Base-by-base conservation (phyloP, 78 protist genomes). In the Capsaspora owczarzaki region DNA sequence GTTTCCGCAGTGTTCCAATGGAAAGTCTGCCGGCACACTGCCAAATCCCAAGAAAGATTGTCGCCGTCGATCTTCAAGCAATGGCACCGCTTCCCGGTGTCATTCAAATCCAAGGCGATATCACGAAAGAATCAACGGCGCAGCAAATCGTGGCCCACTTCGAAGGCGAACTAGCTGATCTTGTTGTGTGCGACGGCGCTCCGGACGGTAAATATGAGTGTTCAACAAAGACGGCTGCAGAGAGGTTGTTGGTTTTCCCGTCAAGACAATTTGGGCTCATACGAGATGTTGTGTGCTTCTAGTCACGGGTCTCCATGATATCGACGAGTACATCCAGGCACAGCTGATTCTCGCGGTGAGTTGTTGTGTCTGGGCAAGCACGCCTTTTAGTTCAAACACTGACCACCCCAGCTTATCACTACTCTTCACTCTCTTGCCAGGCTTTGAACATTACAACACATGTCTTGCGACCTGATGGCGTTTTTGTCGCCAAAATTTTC, bases 141-240 rank as follows among this genome's bases (percentile, higher is more conserved):
- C 22, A 81, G 6, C 79, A 66, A 41, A 89, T 94, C 42, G 87
- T 95, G 6, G 72, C n/a, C 6, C 82, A 69, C 42, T 89, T 94
- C 41, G 96, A 84, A 31, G 99, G 96, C 31, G 20, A 47, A 5
- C 20, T 61, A 25, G 98, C 98, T 0, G 98, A 98, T 75, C 51
- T 98, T 3, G 98, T 97, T 6, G 89, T 98, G 2, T 97, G 93
- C 6, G 99, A 98, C 81, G 99, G 99, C 35, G 99, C 99, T 0
- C 99, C 99, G 16, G 71, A 33, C 22, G 14, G 63, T 53, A 27
- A 2, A 27, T 53, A 6, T 53, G n/a, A n/a, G n/a, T n/a, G n/a
- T n/a, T n/a, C n/a, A n/a, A n/a, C n/a, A n/a, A n/a, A n/a, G n/a
- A n/a, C n/a, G n/a, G n/a, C n/a, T n/a, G n/a, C n/a, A n/a, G n/a